Evolutionary conservation across 2,329 filamentous ascomycete genomes (phyloP), one percentile per base, ranked within the genome.

Genomic region (Penicillium crustosum): DNA sequence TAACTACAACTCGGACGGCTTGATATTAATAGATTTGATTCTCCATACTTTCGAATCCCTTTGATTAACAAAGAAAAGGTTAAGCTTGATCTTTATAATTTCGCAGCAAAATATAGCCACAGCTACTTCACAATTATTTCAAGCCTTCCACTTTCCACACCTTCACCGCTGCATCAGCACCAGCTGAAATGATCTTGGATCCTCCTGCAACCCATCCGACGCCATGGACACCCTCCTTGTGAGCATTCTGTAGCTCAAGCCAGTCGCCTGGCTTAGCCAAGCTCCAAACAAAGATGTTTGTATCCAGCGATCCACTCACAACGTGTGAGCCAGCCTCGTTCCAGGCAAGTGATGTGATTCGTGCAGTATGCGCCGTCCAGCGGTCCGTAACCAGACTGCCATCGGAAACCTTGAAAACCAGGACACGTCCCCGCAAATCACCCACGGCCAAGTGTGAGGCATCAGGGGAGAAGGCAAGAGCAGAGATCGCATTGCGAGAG

Each of bases 151-250:
- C 83, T 61, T 78, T 82, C 94, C 94, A 99, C 49, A 93, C 82
- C 82, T 97, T 99, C 48, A 99, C 84, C 0, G 90, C 88, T 35
- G 91, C 93, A 82, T 99, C 94, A 12, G 88, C 90, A 45, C 94
- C 94, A 5, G 86, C 86, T 66, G 89, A 95, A 10, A 90, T 86
- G 49, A 97, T 82, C 77, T 84, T 90, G 19, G 75, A 75, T 57
- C 81, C 81, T 9, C 83, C 85, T 29, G 82, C 83, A 15, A 90
- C 82, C 92, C 93, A 99, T 13, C 83, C 83, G 17, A 97, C 89
- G 17, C 90, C 93, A 65, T 89, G 91, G 19, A 97, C 92, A 10
- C 94, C 94, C 70, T 97, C 94, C 78, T 97, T 97, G 78, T 99
- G 94, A 49, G 93, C 92, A 70, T 96, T 96, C 23, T 86, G 78